Evolutionary conservation across 371 early-diverging fungal species (phyloP), one percentile per base, ranked within the genome.

Genomic region (Chytridium lagenaria): DNA sequence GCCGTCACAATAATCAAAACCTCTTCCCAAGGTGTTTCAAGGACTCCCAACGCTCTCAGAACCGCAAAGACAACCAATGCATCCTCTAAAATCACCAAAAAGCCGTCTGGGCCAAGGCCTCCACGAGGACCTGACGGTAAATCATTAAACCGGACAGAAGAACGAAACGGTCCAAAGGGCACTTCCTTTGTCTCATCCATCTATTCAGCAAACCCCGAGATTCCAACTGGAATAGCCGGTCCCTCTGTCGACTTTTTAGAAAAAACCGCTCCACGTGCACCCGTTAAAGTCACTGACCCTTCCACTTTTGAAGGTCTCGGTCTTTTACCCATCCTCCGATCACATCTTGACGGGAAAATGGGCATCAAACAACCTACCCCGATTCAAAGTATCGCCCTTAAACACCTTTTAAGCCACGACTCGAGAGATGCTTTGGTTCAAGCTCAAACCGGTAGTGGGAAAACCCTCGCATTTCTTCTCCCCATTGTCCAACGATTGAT

Each of bases 381-480:
- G 57, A 90, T 94, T 59, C 94, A 94, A 70, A 16, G 23, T 40
- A 5, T 31, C 22, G 69, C 40, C 49, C 50, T 40, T 22, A 80
- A 72, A 78, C 70, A 51, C 73, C 71, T 73, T 74, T 81, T 52
- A 71, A 83, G 40, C 1, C 30, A 38, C 16, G 33, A 33, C 0
- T 89, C 90, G 70, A 78, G 84, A 0, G 98, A 98, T 84, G 89
- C 93, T 16, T 90, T 98, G 34, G 90, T 98, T 37, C 95, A 97
- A 77, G 94, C 99, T 0, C 92, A 94, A 71, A 99, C 99, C 5
- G 99, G 99, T 40, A 95, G 97, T 10, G 99, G 99, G 39, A 99
- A 99, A 80, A 99, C 99, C 0, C 84, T 98, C 34, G 90, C 99
- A 0, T 99, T 95, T 79, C 84, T 99, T 26, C 79, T 99, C 37